A percentile compares a stretch with the other conserved stretches of the same genome.
These are phyloP conservation scores for Fusarium lyarnte DNA, from an alignment of 2,329 filamentous ascomycete species.

Conservation along the genomic window DNA sequence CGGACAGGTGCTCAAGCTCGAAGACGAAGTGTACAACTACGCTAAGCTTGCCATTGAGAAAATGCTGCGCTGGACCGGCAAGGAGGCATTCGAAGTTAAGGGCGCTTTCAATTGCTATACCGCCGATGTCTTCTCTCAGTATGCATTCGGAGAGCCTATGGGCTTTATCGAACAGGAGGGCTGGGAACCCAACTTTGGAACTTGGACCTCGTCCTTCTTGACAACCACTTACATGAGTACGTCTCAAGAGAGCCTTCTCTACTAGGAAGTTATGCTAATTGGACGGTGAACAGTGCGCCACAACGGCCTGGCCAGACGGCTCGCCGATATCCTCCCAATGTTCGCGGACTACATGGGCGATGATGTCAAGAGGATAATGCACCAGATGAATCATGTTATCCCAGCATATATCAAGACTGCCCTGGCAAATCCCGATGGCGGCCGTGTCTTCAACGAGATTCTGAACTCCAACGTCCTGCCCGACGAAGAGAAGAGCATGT, in stretches of 20 bases:
- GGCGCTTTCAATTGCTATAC: constrained; percentile 52
- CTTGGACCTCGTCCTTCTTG: constrained; percentile 47
- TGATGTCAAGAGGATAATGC: constrained; percentile 24
- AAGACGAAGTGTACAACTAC: constrained; percentile 41
- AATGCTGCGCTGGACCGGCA: constrained; percentile 40
- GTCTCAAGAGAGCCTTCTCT: background rate
- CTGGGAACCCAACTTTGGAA: constrained; percentile 52
- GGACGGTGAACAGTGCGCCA: constrained; percentile 37
- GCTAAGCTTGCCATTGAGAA: constrained; percentile 44
- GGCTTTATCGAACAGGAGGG: constrained; percentile 43
- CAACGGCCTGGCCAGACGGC: constrained; percentile 42
- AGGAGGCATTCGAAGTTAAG: constrained; percentile 46
- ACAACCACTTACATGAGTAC: constrained; percentile 44
- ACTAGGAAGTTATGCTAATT: background rate
- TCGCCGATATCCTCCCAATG: constrained; percentile 7
- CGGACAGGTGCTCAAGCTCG: constrained; percentile 43
- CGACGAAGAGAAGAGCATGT: constrained; percentile 48
- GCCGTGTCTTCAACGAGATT: constrained; percentile 28
- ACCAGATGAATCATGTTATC: constrained; percentile 29
- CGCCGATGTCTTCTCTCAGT: constrained; percentile 50
- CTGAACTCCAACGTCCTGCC: constrained; percentile 41
- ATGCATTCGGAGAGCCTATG: constrained; percentile 51
- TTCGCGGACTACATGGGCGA: constrained; percentile 22
- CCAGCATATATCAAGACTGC: constrained; percentile 14
- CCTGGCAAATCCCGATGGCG: constrained; percentile 11